Evolutionary conservation across 164 flowering plant genomes (phyloP).

Genomic region (Sextonia rubra): DNA sequence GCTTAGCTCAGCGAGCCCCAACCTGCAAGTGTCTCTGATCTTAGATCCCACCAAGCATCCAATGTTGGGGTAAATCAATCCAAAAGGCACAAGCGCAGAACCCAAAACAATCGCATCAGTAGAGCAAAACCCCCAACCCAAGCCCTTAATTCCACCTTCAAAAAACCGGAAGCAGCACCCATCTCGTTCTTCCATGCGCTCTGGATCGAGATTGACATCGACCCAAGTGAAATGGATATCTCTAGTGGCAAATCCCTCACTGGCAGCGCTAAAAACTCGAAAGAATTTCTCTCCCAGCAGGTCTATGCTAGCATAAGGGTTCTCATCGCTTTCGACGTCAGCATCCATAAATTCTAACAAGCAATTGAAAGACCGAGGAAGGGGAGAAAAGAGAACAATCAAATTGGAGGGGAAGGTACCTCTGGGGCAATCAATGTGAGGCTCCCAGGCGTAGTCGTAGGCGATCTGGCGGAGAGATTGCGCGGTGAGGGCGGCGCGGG

Average conservation of each 20-base stretch:
- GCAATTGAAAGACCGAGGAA: conserved; percentile 23
- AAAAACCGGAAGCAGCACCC: conserved; percentile 12
- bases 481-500: conserved; percentile 30
- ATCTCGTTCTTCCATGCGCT: conserved; percentile 2
- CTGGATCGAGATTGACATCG: conserved; percentile 40
- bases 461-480: conserved; percentile 53
- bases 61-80: conserved; percentile 75
- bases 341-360: conserved; percentile 34
- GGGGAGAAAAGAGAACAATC: conserved; percentile 59
- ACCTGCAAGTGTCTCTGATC: background rate
- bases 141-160: conserved; percentile 39
- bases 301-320: conserved; percentile 13
- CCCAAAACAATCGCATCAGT: conserved; percentile 63
- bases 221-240: conserved; percentile 79
- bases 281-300: conserved; percentile 27
- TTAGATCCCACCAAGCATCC: conserved; percentile 31
- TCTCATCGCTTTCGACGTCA: conserved; percentile 17
- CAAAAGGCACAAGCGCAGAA: conserved; percentile 74
- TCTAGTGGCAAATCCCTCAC: conserved; percentile 37
- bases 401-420: conserved; percentile 57
- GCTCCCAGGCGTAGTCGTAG: conserved; percentile 76
- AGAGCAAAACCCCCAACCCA: conserved; percentile 84
- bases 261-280: conserved; percentile 42
- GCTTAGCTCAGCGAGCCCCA: conserved; percentile 30
- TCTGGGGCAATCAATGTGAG: conserved; percentile 19